A percentile compares a stretch with the other conserved stretches of the same genome.
These are phyloP conservation scores for Botryobasidium botryosum DNA, from an alignment of 768 basidiomycete species.

Conservation along the genomic window DNA sequence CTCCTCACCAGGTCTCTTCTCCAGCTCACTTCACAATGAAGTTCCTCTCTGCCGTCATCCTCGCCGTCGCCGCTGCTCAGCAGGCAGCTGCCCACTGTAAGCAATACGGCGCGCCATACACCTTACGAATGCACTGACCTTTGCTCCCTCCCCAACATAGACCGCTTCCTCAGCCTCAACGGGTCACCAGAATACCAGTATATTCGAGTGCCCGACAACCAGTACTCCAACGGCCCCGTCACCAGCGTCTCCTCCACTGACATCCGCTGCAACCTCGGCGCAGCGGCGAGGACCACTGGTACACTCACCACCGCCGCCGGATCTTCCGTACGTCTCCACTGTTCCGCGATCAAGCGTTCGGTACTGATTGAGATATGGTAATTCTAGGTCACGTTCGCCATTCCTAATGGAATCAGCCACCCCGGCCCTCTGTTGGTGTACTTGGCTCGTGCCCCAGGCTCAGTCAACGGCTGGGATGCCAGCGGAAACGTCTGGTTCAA, in stretches of 20 bases:
- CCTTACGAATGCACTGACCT: too few relatives aligned
- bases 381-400: too few relatives aligned
- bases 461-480: constrained; percentile 2
- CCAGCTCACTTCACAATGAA: too few relatives aligned
- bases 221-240: constrained; percentile 5
- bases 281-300: constrained; percentile 1
- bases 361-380: too few relatives aligned
- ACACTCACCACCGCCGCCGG: constrained; percentile 5
- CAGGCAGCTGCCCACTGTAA: too few relatives aligned
- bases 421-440: constrained; percentile 7
- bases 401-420: constrained; percentile 2
- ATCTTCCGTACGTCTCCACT: background rate
- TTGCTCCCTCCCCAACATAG: too few relatives aligned
- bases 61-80: too few relatives aligned
- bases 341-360: too few relatives aligned
- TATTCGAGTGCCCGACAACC: constrained; percentile 8
- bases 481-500: constrained; percentile 10
- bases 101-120: too few relatives aligned
- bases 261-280: constrained; percentile 5
- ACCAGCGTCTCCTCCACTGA: constrained; percentile 3
- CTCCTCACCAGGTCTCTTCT: too few relatives aligned
- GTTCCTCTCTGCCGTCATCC: too few relatives aligned
- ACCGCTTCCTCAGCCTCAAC: too few relatives aligned
- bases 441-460: constrained; percentile 5
- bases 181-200: constrained; percentile 7